Conservation (phyloP, 2,329 filamentous ascomycete genomes). For the Alternaria ventricosa region DNA sequence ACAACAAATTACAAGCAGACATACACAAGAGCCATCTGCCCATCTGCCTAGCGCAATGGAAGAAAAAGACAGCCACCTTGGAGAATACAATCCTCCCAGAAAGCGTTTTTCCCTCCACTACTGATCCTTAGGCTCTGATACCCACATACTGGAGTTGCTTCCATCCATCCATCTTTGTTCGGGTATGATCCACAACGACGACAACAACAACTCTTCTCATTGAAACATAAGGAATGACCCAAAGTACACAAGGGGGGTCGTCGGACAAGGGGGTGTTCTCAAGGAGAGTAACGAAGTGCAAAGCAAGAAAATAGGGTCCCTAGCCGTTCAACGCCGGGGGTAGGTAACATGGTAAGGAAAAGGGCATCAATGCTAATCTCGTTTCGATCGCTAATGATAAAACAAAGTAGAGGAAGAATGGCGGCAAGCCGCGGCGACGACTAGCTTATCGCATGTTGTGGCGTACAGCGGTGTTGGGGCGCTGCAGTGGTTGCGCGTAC, state of each 20-base stretch:
- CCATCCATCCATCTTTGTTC: not conserved
- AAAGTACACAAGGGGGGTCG: not conserved
- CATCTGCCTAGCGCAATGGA: not conserved
- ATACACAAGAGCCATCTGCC: slow-evolving; percentile 8
- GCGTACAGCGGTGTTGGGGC: slow-evolving; percentile 28
- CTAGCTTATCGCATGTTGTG: slow-evolving; percentile 12
- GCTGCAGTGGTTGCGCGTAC: slow-evolving; percentile 41
- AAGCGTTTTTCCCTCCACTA: not conserved
- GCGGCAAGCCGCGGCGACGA: not conserved
- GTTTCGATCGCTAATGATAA: slow-evolving; percentile 21
- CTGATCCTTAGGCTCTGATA: not conserved
- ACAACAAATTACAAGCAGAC: slow-evolving; percentile 22
- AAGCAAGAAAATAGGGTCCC: not conserved
- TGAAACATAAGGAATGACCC: not conserved
- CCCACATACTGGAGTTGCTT: not conserved
- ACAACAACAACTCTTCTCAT: not conserved
- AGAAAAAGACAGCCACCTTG: not conserved
- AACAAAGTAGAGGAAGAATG: slow-evolving; percentile 8
- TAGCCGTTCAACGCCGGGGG: slow-evolving; percentile 14
- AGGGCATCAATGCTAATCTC: slow-evolving; percentile 27
- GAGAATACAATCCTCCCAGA: not conserved
- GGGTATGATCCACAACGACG: not conserved
- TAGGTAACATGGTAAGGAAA: slow-evolving; percentile 8
- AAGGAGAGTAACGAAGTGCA: slow-evolving; percentile 13
- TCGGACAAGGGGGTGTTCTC: slow-evolving; percentile 8